A percentile compares a stretch with the other conserved stretches of the same genome.
These are phyloP conservation scores for Nepenthes gracilis DNA, from an alignment of 148 eudicot genomes.

Conservation along the genomic window DNA sequence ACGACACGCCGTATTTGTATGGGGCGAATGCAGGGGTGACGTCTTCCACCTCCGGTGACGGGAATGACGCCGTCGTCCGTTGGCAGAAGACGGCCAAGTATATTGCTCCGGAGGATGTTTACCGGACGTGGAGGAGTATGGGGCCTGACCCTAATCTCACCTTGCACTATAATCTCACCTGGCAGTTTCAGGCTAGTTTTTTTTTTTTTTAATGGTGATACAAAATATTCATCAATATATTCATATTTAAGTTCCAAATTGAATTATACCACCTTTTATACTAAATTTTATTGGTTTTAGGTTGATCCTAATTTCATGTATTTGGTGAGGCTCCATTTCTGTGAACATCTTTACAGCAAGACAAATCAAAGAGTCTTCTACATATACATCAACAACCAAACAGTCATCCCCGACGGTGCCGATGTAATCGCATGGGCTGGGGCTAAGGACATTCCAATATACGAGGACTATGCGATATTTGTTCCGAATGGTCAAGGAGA, in stretches of 20 bases:
- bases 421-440: conserved; percentile 58
- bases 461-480: conserved; percentile 44
- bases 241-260: background rate
- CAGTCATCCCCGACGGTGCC: conserved; percentile 25
- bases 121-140: conserved; percentile 51
- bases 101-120: conserved; percentile 57
- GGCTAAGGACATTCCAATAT: conserved; percentile 25
- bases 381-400: conserved; percentile 55
- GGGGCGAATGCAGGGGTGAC: conserved; percentile 49
- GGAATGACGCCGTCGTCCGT: conserved; percentile 19
- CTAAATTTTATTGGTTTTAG: conserved; percentile 9
- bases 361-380: conserved; percentile 55
- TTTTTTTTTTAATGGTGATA: background rate
- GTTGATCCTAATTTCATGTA: conserved; percentile 63
- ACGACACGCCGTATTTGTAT: conserved; percentile 60
- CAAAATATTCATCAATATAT: background rate
- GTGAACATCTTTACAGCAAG: conserved; percentile 40
- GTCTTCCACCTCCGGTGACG: conserved; percentile 6
- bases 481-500: conserved; percentile 20
- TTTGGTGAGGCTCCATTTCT: conserved; percentile 62
- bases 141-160: conserved; percentile 57
- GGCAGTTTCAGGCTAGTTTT: conserved; percentile 37
- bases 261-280: background rate
- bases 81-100: conserved; percentile 21
- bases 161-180: conserved; percentile 47